Base-by-base conservation (phyloP, 805 yeast genomes). In the Grigorovia transvaalensis region DNA sequence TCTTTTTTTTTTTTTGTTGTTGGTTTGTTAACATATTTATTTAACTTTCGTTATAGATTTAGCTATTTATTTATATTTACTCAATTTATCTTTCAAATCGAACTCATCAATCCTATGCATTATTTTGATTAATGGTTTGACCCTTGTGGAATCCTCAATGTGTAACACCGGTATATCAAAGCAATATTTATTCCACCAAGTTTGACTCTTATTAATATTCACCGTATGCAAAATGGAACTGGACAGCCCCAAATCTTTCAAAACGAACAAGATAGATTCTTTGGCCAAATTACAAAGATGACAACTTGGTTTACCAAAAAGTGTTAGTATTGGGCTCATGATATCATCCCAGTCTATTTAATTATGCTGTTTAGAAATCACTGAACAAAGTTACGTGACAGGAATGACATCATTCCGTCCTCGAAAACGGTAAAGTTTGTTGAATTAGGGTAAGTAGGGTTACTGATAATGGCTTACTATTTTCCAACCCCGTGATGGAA, bases 101-200 rank as follows among this genome's bases (percentile, higher is more conserved):
- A 75, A 77, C 46, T 75, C 74, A 51, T 80, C 70, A 52, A 85
- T 74, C 51, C 79, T 74, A 66, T 85, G 91, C 84, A 85, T 84
- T 61, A 81, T 79, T 59, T 80, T 81, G 5, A 76, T 74, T 2
- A 82, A 75, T 46, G 75, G 71, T 38, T 60, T 68, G 49, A 74
- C 76, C 7, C 63, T 65, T 1, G 62, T 69, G 1, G 33, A 20
- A 53, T 81, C 71, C 57, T 81, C 82, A 9, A 85, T 72, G 62
- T 85, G 90, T 44, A 85, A 61, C 0, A 85, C 95, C 0, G 95
- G 95, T 6, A 85, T 84, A 61, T 85, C 95, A 62, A 80, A 84
- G 58, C 89, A 80, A 57, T 85, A 85, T 54, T 74, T 72, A 49
- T 84, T 86, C 74, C 81, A 84, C 82, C 88, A 84, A 47, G 74